These are phyloP conservation scores for Monilinia fructicola DNA, from an alignment of 2,329 filamentous ascomycete species.

Conservation along the genomic window DNA sequence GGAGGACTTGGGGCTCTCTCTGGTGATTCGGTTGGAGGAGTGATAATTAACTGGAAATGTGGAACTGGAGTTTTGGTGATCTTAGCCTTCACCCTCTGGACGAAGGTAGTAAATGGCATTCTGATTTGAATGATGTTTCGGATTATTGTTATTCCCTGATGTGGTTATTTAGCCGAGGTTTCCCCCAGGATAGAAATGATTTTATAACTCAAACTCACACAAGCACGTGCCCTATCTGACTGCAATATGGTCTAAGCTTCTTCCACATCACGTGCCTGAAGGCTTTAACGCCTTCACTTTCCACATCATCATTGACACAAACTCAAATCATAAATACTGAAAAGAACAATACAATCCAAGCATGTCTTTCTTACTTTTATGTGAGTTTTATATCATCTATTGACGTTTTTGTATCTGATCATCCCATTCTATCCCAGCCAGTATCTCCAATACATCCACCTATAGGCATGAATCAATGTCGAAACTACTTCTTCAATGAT, in stretches of 20 bases:
- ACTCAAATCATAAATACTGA: no score
- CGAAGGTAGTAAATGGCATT: neutral
- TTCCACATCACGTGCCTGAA: neutral
- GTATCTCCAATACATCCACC: neutral
- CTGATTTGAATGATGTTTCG: neutral
- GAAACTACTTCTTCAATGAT: neutral
- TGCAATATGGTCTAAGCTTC: neutral
- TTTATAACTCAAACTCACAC: neutral
- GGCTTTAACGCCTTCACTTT: no score
- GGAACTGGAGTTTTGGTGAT: neutral
- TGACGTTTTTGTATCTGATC: no score
- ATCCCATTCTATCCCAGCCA: neutral
- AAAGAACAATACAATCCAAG: no score
- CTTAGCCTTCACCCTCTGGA: neutral
- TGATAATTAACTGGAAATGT: neutral
- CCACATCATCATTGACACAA: no score
- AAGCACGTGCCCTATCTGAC: neutral
- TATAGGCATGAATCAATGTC: no score
- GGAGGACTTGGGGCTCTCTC: neutral
- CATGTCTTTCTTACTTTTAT: no score
- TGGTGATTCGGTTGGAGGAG: neutral
- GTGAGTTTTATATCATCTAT: no score
- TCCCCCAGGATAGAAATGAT: neutral
- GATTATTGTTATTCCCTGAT: neutral
- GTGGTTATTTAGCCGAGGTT: neutral